These are phyloP conservation scores for Kodamaea sp. DNA, from an alignment of 1,139 yeast species.

Conservation along the genomic window DNA sequence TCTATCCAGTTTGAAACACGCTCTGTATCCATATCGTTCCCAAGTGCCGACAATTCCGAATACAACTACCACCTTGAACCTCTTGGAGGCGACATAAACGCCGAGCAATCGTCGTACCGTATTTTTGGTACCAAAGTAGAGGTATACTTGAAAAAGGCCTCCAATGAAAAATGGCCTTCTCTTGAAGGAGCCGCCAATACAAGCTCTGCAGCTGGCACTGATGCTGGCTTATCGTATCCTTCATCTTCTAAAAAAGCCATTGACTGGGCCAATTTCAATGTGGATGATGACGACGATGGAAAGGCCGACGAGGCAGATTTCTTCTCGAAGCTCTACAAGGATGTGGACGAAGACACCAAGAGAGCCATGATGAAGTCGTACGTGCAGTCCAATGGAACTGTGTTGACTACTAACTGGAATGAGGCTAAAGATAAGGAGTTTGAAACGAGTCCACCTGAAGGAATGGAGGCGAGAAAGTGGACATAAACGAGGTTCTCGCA, in stretches of 20 bases:
- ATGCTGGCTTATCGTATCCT: slow-evolving; percentile 49
- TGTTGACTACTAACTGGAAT: slow-evolving; percentile 92
- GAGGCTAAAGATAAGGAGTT: slow-evolving; percentile 72
- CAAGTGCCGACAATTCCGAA: slow-evolving; percentile 46
- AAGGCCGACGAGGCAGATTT: slow-evolving; percentile 63
- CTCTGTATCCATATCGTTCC: slow-evolving; percentile 44
- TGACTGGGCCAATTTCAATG: slow-evolving; percentile 73
- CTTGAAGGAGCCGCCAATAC: slow-evolving; percentile 31
- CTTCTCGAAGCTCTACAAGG: slow-evolving; percentile 71
- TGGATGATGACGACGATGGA: slow-evolving; percentile 53
- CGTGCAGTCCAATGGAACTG: slow-evolving; percentile 92
- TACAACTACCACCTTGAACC: slow-evolving; percentile 53
- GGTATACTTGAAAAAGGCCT: slow-evolving; percentile 46
- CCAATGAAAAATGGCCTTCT: slow-evolving; percentile 43
- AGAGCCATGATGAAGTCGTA: slow-evolving; percentile 98
- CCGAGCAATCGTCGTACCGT: slow-evolving; percentile 44
- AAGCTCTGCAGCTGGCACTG: slow-evolving; percentile 13
- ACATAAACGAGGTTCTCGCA: no score
- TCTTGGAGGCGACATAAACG: slow-evolving; percentile 52
- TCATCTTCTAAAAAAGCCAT: slow-evolving; percentile 59
- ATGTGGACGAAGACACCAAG: slow-evolving; percentile 83
- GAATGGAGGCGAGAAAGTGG: slow-evolving; percentile 55
- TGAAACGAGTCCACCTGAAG: slow-evolving; percentile 79
- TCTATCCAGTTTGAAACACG: slow-evolving; percentile 34
- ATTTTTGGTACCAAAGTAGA: slow-evolving; percentile 80